These are phyloP conservation scores for Alternaria panax DNA, from an alignment of 2,329 filamentous ascomycete species.

Conservation along the genomic window DNA sequence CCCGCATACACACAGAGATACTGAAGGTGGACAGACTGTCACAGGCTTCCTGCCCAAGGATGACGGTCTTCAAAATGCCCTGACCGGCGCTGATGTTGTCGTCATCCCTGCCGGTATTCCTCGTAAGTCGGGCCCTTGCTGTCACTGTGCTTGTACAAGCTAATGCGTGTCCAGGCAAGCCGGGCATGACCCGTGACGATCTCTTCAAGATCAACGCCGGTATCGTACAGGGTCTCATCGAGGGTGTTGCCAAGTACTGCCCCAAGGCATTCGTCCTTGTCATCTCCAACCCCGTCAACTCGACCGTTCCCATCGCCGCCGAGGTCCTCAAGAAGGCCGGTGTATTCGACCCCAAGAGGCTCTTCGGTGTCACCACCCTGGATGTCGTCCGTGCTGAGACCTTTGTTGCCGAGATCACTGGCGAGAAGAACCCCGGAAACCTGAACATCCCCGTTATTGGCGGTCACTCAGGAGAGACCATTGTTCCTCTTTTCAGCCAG, in stretches of 20 bases:
- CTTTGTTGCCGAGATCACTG: constrained; percentile 85
- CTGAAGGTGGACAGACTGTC: constrained; percentile 66
- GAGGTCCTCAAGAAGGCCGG: constrained; percentile 94
- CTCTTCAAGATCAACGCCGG: constrained; percentile 99
- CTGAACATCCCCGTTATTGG: constrained; percentile 91
- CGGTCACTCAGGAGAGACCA: constrained; percentile 97
- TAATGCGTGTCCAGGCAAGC: constrained; percentile 76
- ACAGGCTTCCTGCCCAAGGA: constrained; percentile 87
- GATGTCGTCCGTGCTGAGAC: constrained; percentile 98
- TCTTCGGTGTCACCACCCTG: constrained; percentile 98
- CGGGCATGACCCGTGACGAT: constrained; percentile 98
- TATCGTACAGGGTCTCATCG: constrained; percentile 92
- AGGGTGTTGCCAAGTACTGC: constrained; percentile 83
- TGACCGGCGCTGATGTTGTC: constrained; percentile 93
- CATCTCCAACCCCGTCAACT: constrained; percentile 99
- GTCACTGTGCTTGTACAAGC: neutral
- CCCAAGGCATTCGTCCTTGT: constrained; percentile 95
- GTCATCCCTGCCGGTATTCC: constrained; percentile 98
- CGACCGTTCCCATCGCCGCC: constrained; percentile 94
- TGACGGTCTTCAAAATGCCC: constrained; percentile 81
- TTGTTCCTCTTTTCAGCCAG: constrained; percentile 96
- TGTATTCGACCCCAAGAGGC: constrained; percentile 92
- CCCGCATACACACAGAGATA: constrained; percentile 10
- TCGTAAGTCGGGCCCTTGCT: constrained; percentile 63
- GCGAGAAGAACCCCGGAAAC: constrained; percentile 82